Evolutionary conservation across 2,329 filamentous ascomycete genomes (phyloP).

Genomic region (Ceratocystis harringtonii): DNA sequence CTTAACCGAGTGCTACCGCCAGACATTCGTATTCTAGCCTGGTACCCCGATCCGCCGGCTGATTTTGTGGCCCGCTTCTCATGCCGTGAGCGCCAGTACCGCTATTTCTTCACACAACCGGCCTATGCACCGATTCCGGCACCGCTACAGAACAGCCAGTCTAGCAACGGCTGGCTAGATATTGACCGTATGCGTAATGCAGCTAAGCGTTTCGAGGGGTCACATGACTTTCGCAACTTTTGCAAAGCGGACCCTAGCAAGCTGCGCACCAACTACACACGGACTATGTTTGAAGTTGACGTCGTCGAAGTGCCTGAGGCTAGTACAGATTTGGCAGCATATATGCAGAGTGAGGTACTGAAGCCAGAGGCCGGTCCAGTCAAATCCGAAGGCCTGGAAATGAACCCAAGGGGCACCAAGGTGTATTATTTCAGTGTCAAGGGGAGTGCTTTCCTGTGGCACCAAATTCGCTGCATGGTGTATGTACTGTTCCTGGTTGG

Average conservation of each 20-base stretch:
- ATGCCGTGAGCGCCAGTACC: conserved; percentile 79
- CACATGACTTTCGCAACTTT: conserved; percentile 92
- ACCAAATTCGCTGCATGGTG: conserved; percentile 94
- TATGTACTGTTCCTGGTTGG: conserved; percentile 81
- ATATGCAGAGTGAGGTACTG: conserved; percentile 32
- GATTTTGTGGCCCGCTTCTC: conserved; percentile 85
- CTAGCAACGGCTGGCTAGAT: conserved; percentile 56
- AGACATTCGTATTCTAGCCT: conserved; percentile 81
- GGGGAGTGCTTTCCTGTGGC: conserved; percentile 91
- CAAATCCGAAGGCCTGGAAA: neutral
- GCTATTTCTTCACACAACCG: conserved; percentile 96
- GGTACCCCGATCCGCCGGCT: conserved; percentile 69
- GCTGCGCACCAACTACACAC: conserved; percentile 69
- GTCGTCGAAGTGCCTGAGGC: conserved; percentile 53
- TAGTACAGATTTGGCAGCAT: conserved; percentile 38
- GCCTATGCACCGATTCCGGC: conserved; percentile 49
- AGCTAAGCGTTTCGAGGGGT: conserved; percentile 63
- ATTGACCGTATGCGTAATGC: conserved; percentile 74
- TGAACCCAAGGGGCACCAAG: conserved; percentile 32
- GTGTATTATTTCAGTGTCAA: conserved; percentile 81
- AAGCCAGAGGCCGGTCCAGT: conserved; percentile 20
- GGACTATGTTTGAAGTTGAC: conserved; percentile 64
- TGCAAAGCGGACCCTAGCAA: conserved; percentile 88
- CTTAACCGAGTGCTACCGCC: conserved; percentile 78
- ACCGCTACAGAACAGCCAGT: conserved; percentile 21